Conservation (phyloP, 2,329 filamentous ascomycete species). For the Phialophora chinensis region DNA sequence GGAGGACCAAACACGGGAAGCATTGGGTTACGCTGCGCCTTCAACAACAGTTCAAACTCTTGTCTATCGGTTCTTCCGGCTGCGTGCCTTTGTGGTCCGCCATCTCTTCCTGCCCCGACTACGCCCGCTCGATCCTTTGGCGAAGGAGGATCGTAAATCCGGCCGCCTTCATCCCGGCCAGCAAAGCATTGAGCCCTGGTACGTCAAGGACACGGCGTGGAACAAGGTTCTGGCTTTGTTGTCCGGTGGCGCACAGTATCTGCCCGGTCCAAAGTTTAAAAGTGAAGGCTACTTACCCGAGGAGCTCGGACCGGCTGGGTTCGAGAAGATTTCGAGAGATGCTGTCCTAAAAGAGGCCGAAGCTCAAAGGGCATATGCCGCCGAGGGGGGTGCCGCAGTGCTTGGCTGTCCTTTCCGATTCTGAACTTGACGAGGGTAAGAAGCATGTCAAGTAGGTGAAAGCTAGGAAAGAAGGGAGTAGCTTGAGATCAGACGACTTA, state of each 20-base stretch:
- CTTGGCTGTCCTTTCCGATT: background rate
- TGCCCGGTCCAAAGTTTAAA: background rate
- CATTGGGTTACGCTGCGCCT: background rate
- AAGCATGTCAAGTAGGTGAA: background rate
- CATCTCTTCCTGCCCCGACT: slow-evolving; percentile 12
- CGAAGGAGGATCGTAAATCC: background rate
- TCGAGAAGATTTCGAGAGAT: background rate
- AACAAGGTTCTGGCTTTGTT: background rate
- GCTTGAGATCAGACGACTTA: background rate
- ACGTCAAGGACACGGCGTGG: background rate
- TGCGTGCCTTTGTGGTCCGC: slow-evolving; percentile 18
- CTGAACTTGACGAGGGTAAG: background rate
- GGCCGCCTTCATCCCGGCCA: background rate
- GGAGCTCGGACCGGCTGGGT: background rate
- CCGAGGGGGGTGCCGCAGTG: background rate
- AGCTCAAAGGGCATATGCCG: background rate
- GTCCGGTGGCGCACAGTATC: background rate
- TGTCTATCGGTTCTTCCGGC: slow-evolving; percentile 12
- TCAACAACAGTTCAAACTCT: slow-evolving; percentile 31
- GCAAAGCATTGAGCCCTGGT: background rate
- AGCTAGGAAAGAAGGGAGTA: background rate
- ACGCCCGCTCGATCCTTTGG: slow-evolving; percentile 7
- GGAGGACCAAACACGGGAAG: background rate
- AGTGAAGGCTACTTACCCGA: background rate
- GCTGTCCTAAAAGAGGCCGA: background rate